These are phyloP conservation scores for Xylariaceae sp. DNA, from an alignment of 2,329 filamentous ascomycete species.

Conservation along the genomic window DNA sequence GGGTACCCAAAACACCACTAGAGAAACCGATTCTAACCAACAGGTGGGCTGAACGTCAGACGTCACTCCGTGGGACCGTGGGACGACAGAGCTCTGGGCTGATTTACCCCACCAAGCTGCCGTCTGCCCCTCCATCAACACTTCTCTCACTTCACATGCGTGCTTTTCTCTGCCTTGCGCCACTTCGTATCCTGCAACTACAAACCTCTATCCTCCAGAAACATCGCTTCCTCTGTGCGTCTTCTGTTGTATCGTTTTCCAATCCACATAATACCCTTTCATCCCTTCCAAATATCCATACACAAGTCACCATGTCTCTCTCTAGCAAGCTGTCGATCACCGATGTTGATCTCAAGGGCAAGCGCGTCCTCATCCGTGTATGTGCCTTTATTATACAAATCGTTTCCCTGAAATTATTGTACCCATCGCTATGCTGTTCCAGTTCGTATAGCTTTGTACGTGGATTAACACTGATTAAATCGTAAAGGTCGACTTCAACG, in stretches of 20 bases:
- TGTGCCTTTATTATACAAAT: constrained; percentile 32
- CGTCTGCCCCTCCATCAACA: constrained; percentile 22
- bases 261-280: constrained; percentile 13
- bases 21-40: background rate
- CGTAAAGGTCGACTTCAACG: constrained; percentile 95
- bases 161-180: constrained; percentile 18
- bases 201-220: constrained; percentile 13
- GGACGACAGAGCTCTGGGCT: background rate
- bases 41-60: background rate
- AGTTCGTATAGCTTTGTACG: constrained; percentile 3
- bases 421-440: constrained; percentile 1
- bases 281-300: background rate
- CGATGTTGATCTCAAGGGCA: constrained; percentile 95
- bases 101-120: constrained; percentile 20
- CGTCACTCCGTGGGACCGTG: too few species aligned
- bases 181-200: constrained; percentile 14
- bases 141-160: constrained; percentile 17
- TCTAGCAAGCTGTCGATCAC: constrained; percentile 96
- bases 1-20: constrained; percentile 8
- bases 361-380: constrained; percentile 96
- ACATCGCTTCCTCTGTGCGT: constrained; percentile 13
- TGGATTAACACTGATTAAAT: constrained; percentile 36
- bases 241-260: constrained; percentile 6
- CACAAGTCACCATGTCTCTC: constrained; percentile 74
- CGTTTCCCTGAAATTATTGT: background rate